Conservation (phyloP, 176 grass and related monocot genomes). For the Oryza glumipatula region DNA sequence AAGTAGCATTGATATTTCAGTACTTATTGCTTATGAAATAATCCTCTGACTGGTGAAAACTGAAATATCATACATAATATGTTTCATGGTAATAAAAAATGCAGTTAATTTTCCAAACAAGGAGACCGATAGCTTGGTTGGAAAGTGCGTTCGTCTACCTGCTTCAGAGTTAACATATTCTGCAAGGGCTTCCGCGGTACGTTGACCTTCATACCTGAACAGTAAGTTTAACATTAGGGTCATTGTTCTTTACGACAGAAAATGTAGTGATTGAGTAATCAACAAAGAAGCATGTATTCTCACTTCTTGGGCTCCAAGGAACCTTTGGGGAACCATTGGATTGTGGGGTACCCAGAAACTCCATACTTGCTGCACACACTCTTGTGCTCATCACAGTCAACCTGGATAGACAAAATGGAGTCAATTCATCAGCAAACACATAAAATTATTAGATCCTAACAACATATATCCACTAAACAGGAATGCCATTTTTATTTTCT, state of each 20-base stretch:
- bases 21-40: not conserved
- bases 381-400: slow-evolving; percentile 98
- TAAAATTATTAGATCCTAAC: not conserved
- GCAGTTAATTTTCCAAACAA: not conserved
- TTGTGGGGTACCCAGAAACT: slow-evolving; percentile 92
- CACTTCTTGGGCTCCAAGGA: slow-evolving; percentile 95
- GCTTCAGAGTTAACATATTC: slow-evolving; percentile 94
- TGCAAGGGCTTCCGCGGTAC: slow-evolving; percentile 73
- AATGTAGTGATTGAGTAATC: not conserved
- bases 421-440: not conserved
- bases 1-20: not conserved
- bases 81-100: no score
- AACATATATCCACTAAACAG: not conserved
- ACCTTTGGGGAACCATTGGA: slow-evolving; percentile 98
- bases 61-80: not conserved
- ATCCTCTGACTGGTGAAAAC: not conserved
- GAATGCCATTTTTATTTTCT: not conserved
- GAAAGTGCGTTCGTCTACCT: slow-evolving; percentile 54
- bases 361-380: slow-evolving; percentile 94
- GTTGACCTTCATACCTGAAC: slow-evolving; percentile 85
- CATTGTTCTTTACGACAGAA: slow-evolving; percentile 15
- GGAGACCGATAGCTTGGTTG: not conserved
- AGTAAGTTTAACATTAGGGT: slow-evolving; percentile 6
- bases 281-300: slow-evolving; percentile 37
- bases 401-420: slow-evolving; percentile 50